These are phyloP conservation scores for Diversispora epigaea DNA, from an alignment of 192 early-diverging fungal genomes.

Conservation along the genomic window DNA sequence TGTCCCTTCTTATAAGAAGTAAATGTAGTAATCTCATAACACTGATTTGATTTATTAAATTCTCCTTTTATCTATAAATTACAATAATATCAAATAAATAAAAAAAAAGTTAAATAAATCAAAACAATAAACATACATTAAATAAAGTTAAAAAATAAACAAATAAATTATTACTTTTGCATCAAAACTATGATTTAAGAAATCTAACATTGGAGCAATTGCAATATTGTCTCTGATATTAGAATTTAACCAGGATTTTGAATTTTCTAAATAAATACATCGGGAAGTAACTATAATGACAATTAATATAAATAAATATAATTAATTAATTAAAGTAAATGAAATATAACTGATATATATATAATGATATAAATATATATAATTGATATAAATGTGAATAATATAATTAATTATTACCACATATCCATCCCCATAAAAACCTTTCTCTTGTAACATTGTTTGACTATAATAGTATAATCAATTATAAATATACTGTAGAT, in stretches of 20 bases:
- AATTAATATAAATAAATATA: neutral
- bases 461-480: neutral
- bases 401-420: slow-evolving; percentile 43
- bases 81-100: neutral
- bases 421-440: slow-evolving; percentile 63
- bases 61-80: slow-evolving; percentile 46
- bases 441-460: slow-evolving; percentile 37
- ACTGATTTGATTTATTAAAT: slow-evolving; percentile 49
- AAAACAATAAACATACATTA: neutral
- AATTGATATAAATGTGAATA: neutral
- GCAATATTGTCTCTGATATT: slow-evolving; percentile 57
- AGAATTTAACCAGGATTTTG: slow-evolving; percentile 23
- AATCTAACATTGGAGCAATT: slow-evolving; percentile 73
- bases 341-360: too few species aligned
- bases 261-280: slow-evolving; percentile 53
- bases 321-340: too few species aligned
- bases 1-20: slow-evolving; percentile 58
- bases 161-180: slow-evolving; percentile 46
- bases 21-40: slow-evolving; percentile 67
- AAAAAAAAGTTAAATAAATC: neutral
- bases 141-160: neutral
- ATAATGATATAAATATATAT: neutral
- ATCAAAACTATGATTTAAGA: slow-evolving; percentile 67
- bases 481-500: neutral
- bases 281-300: slow-evolving; percentile 52